Evolutionary conservation across 148 eudicot species (phyloP).

Genomic region (Vaccinium macrocarpon): DNA sequence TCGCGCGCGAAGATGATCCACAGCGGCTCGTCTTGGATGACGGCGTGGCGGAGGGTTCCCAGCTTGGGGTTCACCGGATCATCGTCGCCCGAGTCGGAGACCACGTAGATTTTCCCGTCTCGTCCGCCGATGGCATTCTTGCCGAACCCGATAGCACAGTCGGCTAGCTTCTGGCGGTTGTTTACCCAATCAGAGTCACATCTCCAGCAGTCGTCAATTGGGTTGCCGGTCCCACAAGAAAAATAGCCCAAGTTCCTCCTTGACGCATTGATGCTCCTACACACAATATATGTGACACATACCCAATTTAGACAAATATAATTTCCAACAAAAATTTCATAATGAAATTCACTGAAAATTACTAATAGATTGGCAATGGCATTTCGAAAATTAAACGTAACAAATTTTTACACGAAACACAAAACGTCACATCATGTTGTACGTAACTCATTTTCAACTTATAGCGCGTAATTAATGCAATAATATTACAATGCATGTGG

Average conservation of each 20-base stretch:
- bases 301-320: not conserved
- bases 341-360: not conserved
- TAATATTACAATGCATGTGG: not conserved
- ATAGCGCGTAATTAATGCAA: too few relatives aligned
- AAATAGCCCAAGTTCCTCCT: conserved; percentile 61
- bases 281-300: not conserved
- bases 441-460: too few relatives aligned
- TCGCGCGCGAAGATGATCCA: conserved; percentile 73
- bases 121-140: conserved; percentile 64
- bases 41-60: conserved; percentile 68
- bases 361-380: not conserved
- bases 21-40: conserved; percentile 60
- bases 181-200: conserved; percentile 65
- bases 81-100: conserved; percentile 54
- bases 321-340: not conserved
- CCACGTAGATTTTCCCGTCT: conserved; percentile 60
- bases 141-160: conserved; percentile 77
- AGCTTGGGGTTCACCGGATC: conserved; percentile 63
- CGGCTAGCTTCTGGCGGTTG: conserved; percentile 64
- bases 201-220: conserved; percentile 87
- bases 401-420: too few relatives aligned
- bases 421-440: not conserved
- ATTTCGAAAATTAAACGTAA: not conserved
- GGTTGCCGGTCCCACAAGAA: conserved; percentile 68
- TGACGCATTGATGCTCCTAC: conserved; percentile 61